phyloP scores from a whole-genome alignment of 805 yeast species.

The Starmerella etchellsii region DNA sequence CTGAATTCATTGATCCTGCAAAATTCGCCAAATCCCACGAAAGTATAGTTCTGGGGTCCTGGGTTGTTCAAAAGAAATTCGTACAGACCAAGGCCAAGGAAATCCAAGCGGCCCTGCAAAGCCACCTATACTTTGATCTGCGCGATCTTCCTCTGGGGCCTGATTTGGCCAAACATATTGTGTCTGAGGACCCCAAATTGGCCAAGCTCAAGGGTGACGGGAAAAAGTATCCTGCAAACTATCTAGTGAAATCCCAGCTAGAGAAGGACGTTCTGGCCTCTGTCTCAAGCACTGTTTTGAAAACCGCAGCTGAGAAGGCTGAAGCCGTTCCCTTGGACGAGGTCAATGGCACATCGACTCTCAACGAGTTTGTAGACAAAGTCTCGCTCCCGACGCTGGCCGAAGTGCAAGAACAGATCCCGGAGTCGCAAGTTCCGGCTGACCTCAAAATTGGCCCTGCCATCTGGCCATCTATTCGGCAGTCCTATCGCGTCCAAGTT shows the following conservation, averaged over 20 bases:
- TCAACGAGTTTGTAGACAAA: constrained; percentile 5
- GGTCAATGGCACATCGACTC: constrained; percentile 6
- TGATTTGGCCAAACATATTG: constrained; percentile 1
- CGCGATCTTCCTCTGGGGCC: constrained; percentile 10
- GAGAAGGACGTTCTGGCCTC: constrained; percentile 5
- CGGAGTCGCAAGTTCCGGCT: background rate
- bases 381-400: constrained; percentile 4
- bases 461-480: constrained; percentile 7
- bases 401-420: background rate
- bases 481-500: background rate
- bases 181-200: constrained; percentile 5
- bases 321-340: background rate
- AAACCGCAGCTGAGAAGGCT: background rate
- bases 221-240: background rate
- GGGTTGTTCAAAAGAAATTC: constrained; percentile 9
- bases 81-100: background rate
- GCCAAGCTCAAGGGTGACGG: constrained; percentile 1
- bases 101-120: constrained; percentile 3
- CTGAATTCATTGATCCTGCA: background rate
- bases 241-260: constrained; percentile 11
- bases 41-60: constrained; percentile 1
- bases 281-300: background rate
- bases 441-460: constrained; percentile 6
- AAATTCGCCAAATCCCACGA: constrained; percentile 9
- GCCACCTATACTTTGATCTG: constrained; percentile 12